phyloP scores from a whole-genome alignment of 2,329 filamentous ascomycete species.

The Incumbomyces lentus region DNA sequence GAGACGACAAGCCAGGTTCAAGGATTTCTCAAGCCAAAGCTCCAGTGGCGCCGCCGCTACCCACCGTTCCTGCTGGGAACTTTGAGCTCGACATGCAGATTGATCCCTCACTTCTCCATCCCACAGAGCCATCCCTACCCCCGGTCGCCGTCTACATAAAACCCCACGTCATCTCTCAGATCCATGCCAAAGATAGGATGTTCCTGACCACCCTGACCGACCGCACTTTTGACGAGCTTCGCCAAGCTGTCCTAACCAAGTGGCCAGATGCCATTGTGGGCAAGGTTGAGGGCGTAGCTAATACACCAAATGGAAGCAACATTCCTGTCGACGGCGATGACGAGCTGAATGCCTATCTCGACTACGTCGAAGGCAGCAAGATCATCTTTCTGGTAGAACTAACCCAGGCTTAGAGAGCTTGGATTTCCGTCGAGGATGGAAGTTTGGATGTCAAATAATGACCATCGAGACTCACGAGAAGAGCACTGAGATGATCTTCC shows the following conservation, averaged over 20 bases:
- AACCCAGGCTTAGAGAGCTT: slow-evolving; percentile 11
- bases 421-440: no score
- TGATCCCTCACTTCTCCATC: slow-evolving; percentile 52
- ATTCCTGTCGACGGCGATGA: slow-evolving; percentile 59
- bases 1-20: slow-evolving; percentile 27
- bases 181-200: slow-evolving; percentile 36
- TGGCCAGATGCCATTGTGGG: slow-evolving; percentile 50
- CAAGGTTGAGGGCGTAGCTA: slow-evolving; percentile 57
- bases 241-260: slow-evolving; percentile 50
- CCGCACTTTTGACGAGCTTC: slow-evolving; percentile 51
- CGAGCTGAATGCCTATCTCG: slow-evolving; percentile 62
- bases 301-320: slow-evolving; percentile 44
- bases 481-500: no score
- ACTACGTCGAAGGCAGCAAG: slow-evolving; percentile 49
- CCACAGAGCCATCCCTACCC: slow-evolving; percentile 19
- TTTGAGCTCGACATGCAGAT: slow-evolving; percentile 46
- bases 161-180: slow-evolving; percentile 53
- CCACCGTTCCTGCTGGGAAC: slow-evolving; percentile 21
- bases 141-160: slow-evolving; percentile 53
- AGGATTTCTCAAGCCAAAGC: slow-evolving; percentile 26
- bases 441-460: no score
- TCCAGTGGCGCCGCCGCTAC: slow-evolving; percentile 22
- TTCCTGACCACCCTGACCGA: slow-evolving; percentile 57
- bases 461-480: no score
- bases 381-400: slow-evolving; percentile 42